Evolutionary conservation across 1,284 basidiomycete genomes (phyloP).

Genomic region (Malassezia pachydermatis): DNA sequence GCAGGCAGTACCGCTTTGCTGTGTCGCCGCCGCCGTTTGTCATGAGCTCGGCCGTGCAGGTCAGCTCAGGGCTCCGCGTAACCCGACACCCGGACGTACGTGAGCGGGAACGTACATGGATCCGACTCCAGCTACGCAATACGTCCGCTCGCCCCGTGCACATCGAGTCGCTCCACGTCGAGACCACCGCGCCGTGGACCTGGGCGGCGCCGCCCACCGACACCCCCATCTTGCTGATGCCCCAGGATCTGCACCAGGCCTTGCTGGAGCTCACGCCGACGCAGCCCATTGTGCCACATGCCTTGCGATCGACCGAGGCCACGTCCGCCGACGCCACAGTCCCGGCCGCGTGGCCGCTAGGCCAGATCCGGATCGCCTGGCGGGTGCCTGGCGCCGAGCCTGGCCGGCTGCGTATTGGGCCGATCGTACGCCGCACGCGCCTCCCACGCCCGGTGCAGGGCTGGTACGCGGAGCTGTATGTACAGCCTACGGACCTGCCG

Average conservation of each 20-base stretch:
- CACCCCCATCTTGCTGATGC: not conserved
- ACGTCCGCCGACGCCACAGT: not conserved
- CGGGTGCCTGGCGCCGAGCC: slow-evolving; percentile 11
- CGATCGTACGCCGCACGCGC: not conserved
- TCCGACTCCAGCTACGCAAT: slow-evolving; percentile 11
- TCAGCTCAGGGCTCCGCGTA: not conserved
- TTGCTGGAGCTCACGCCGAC: slow-evolving; percentile 5
- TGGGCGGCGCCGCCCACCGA: not conserved
- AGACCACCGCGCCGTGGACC: not conserved
- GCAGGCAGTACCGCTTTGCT: slow-evolving; percentile 10
- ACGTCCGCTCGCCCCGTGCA: slow-evolving; percentile 1
- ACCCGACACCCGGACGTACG: not conserved
- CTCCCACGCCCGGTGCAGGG: not conserved
- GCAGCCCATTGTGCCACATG: not conserved
- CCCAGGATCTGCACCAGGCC: slow-evolving; percentile 9
- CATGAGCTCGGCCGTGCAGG: slow-evolving; percentile 7
- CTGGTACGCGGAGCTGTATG: slow-evolving; percentile 1
- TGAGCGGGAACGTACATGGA: slow-evolving; percentile 2
- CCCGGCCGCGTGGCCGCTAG: not conserved
- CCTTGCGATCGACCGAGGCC: not conserved
- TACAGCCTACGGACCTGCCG: not conserved
- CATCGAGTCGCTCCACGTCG: slow-evolving; percentile 1
- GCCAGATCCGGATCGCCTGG: slow-evolving; percentile 7
- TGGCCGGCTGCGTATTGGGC: slow-evolving; percentile 1
- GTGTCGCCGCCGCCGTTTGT: slow-evolving; percentile 10